Evolutionary conservation across 257 asterid species (phyloP).

Genomic region (Catharanthus roseus): DNA sequence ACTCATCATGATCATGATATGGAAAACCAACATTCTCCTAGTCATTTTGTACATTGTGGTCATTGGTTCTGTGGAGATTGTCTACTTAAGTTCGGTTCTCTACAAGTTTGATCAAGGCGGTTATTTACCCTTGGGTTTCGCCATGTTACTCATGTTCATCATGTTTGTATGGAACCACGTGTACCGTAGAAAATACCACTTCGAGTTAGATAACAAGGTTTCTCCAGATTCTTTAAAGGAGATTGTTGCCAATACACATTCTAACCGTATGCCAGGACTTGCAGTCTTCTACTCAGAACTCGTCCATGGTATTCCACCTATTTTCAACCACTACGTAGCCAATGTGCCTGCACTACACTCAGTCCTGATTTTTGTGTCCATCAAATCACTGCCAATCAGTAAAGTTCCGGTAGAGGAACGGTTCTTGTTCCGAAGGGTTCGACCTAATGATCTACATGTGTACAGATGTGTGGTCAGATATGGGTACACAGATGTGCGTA

Average conservation of each 20-base stretch:
- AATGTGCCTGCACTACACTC: constrained; percentile 52
- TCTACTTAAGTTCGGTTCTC: constrained; percentile 43
- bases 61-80: constrained; percentile 36
- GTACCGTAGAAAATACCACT: constrained; percentile 39
- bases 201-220: constrained; percentile 44
- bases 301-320: constrained; percentile 63
- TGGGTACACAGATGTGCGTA: constrained; percentile 45
- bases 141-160: constrained; percentile 33
- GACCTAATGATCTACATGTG: constrained; percentile 35
- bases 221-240: constrained; percentile 33
- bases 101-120: constrained; percentile 56
- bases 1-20: constrained; percentile 51
- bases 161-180: constrained; percentile 53
- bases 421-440: constrained; percentile 44
- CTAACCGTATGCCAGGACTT: constrained; percentile 39
- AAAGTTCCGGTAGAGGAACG: constrained; percentile 47
- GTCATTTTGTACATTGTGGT: constrained; percentile 23
- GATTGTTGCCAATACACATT: constrained; percentile 9
- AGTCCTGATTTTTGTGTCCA: constrained; percentile 43
- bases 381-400: constrained; percentile 47
- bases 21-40: constrained; percentile 50
- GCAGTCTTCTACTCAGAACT: constrained; percentile 58
- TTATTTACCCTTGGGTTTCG: constrained; percentile 43
- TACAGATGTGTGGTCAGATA: constrained; percentile 54
- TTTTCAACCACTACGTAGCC: constrained; percentile 48